A percentile compares a stretch with the other conserved stretches of the same genome.
Evolutionary conservation across 208 protist species (phyloP).

Genomic region (Leishmania martiniquensis): DNA sequence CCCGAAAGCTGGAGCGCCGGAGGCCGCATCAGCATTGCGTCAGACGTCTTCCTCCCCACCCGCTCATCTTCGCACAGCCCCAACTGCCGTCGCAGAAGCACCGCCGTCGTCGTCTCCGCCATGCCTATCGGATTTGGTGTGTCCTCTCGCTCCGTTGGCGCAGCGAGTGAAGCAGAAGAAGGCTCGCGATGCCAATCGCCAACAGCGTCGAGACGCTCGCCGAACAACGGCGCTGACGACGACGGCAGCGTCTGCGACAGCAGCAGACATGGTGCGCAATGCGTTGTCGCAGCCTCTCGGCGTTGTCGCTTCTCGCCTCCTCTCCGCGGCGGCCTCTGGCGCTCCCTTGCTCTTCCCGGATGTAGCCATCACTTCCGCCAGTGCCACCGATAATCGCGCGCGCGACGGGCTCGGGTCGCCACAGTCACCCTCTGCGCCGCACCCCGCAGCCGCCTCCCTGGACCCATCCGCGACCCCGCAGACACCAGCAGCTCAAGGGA

Average conservation of each 20-base stretch:
- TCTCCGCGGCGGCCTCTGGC: slow-evolving; percentile 20
- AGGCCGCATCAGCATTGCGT: not conserved
- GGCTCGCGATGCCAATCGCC: slow-evolving; percentile 12
- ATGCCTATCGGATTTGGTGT: slow-evolving; percentile 5
- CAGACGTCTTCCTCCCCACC: not conserved
- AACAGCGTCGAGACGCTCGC: slow-evolving; percentile 23
- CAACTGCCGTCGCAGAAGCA: not conserved
- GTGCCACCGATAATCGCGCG: not conserved
- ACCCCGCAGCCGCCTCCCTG: too few species aligned
- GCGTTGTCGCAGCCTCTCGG: slow-evolving; percentile 25
- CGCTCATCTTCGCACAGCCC: not conserved
- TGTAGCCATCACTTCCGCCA: not conserved
- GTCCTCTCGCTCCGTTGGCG: slow-evolving; percentile 15
- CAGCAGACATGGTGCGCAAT: slow-evolving; percentile 26
- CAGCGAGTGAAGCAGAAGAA: slow-evolving; percentile 18
- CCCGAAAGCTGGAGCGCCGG: not conserved
- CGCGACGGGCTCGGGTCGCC: not conserved
- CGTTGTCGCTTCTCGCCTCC: slow-evolving; percentile 25
- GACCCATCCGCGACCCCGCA: not conserved
- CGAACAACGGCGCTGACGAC: not conserved
- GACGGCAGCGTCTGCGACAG: slow-evolving; percentile 5
- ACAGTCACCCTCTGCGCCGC: not conserved
- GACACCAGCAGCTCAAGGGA: not conserved
- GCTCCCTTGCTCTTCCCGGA: slow-evolving; percentile 26
- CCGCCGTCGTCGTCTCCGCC: not conserved